Base-by-base conservation (phyloP, 2,329 filamentous ascomycete genomes). In the Samsoniella hepiali region DNA sequence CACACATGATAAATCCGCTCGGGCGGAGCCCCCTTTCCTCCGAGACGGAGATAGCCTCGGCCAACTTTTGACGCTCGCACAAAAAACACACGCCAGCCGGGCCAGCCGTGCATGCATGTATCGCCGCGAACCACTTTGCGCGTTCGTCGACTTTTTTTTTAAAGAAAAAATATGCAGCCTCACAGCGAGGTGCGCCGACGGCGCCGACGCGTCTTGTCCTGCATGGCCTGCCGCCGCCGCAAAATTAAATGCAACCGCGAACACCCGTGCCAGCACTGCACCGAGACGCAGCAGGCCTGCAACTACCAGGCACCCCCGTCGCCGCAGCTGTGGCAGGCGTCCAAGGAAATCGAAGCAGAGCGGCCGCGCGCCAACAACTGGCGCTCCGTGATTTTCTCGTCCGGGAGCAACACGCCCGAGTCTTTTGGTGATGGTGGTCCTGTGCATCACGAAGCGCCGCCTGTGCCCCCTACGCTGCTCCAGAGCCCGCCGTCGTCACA, bases 161-260 rank as follows among this genome's bases (percentile, higher is more conserved):
- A 22, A 22, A 22, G 22, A 22, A 22, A 29, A 8, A 42, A 45
- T 32, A 55, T 62, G 59, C 49, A 62, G 32, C 40, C 31, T 47
- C 59, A 49, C 15, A 55, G 32, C 50, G 29, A 47, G 36, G 59
- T 62, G 11, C 50, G 59, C 15, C 50, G 59, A 22, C 42, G 59
- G 5, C 38, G 51, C 5, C 59, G 60, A 9, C 51, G 53, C 22
- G 53, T 63, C 15, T 34, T 63, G 13, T 79, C 79, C 0, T 81
- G 79, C 64, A 65, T 77, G 17, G 72, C 77, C 64, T 81, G 79
- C 68, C 72, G 79, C 22, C 74, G 76, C 22, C 74, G 78, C 44
- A 81, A 81, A 68, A 74, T 81, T 69, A 79, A 78, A 59, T 81
- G 79, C 64, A 76, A 81, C 64, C 71, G 77, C 1, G 73, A 70